These are phyloP conservation scores for Antitrichia curtipendula DNA, from an alignment of 225 moss, liverwort and hornwort genomes.

Conservation along the genomic window DNA sequence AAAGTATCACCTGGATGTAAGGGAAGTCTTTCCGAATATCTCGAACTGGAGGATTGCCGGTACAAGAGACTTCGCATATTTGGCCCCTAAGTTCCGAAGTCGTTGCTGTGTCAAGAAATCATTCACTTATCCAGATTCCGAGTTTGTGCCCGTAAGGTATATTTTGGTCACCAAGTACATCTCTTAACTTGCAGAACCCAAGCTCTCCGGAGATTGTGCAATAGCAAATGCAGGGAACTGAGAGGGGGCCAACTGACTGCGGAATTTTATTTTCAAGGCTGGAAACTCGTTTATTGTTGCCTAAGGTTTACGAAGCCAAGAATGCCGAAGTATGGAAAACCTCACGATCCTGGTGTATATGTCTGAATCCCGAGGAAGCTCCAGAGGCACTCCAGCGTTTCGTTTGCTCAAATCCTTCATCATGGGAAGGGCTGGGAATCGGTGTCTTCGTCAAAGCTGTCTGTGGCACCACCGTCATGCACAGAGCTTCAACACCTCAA, in stretches of 20 bases:
- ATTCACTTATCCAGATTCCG: no score
- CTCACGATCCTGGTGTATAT: slow-evolving; percentile 41
- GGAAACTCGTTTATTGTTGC: background rate
- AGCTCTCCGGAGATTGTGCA: background rate
- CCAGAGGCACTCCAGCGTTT: slow-evolving; percentile 44
- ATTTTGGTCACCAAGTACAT: background rate
- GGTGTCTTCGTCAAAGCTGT: slow-evolving; percentile 26
- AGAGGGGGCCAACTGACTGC: background rate
- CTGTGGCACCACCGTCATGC: no score
- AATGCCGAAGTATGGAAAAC: slow-evolving; percentile 39
- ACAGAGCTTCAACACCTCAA: no score
- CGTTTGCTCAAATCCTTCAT: slow-evolving; percentile 70
- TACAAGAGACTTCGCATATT: background rate
- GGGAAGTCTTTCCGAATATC: background rate
- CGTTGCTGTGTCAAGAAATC: background rate
- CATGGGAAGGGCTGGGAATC: slow-evolving; percentile 39
- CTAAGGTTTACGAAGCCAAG: slow-evolving; percentile 53
- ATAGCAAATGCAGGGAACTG: background rate
- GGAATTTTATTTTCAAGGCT: background rate
- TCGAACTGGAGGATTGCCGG: background rate
- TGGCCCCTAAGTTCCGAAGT: background rate
- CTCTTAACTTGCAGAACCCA: background rate
- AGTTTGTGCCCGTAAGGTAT: background rate
- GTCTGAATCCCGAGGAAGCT: slow-evolving; percentile 31
- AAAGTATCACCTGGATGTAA: background rate